Percentiles rank a stretch among this genome's conserved stretches.
Conservation (phyloP, 805 yeast genomes). For the Wickerhamomyces bovis region DNA sequence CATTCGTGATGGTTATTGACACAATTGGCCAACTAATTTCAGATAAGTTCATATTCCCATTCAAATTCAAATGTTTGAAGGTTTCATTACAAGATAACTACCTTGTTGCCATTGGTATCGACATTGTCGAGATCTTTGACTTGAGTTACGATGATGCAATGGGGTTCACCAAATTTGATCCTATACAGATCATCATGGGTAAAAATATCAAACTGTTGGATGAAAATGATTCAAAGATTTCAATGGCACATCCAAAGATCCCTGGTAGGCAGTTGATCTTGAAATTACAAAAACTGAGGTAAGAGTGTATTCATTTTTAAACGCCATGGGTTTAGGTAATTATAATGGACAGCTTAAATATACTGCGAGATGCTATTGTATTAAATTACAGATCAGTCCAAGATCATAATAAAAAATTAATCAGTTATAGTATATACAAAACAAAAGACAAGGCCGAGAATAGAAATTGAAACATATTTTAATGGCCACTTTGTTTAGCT, state of each 20-base stretch:
- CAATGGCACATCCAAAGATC: conserved; percentile 60
- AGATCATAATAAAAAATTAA: too few relatives aligned
- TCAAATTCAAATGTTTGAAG: conserved; percentile 35
- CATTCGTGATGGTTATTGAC: conserved; percentile 62
- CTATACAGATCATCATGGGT: conserved; percentile 67
- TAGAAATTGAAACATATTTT: background rate
- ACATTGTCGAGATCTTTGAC: conserved; percentile 64
- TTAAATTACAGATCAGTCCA: too few relatives aligned
- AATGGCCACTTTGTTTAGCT: conserved; percentile 39
- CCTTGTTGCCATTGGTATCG: conserved; percentile 53
- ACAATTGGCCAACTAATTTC: conserved; percentile 47
- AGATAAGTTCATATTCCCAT: conserved; percentile 32
- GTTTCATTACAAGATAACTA: conserved; percentile 40
- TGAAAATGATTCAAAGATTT: conserved; percentile 33
- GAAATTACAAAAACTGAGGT: conserved; percentile 21
- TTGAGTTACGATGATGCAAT: conserved; percentile 38
- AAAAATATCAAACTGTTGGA: conserved; percentile 51
- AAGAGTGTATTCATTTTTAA: too few relatives aligned
- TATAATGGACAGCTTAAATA: too few relatives aligned
- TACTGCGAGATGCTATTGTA: too few relatives aligned
- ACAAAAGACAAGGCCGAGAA: too few relatives aligned
- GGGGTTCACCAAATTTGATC: conserved; percentile 31
- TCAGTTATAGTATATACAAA: too few relatives aligned
- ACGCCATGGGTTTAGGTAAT: too few relatives aligned
- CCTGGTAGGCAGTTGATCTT: conserved; percentile 58